Base-by-base conservation (phyloP, 768 basidiomycete genomes). In the Lactifluus rugatus region DNA sequence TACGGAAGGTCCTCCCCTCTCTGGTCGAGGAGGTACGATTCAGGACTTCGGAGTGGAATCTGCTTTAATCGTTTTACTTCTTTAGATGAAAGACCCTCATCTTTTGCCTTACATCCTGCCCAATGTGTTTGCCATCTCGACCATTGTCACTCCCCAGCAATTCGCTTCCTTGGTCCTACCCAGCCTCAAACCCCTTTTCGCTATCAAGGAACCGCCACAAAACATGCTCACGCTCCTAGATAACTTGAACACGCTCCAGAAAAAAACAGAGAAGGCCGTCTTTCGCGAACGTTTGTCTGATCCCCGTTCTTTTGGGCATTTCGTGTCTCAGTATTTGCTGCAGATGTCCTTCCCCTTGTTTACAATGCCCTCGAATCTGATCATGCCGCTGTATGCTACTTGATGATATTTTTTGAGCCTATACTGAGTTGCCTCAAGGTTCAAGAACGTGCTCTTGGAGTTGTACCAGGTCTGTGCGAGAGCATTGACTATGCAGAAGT, bases 351-450 rank as follows among this genome's bases (percentile, higher is more conserved):
- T 62, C 92, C 93, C 0, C 77, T 99, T 39, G 89, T 99, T 17
- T 99, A 99, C 69, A 90, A 91, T 68, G 93, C 96, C 1, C 76
- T 99, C 49, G 96, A 97, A 61, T 89, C 90, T n/a, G 96, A 98
- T 50, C 93, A 96, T 72, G 81, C 87, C 1, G 72, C 85, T 53
- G 89, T 90, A 34, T 14, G 58, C 11, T 28, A 19, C 28, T 23
- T 39, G 48, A 8, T 48, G 44, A 47, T 21, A 26, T 31, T 39
- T 46, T 1, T 7, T 31, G 32, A 44, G 42, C 36, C 45, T 50
- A 26, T 52, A 62, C 41, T 64, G 62, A n/a, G 59, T 53, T 21
- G 48, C 48, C 17, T n/a, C 17, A 42, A 90, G 87, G 89, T 98
- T 11, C 92, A 96, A 78, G 95, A 98, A 71, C 83, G 85, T 60